Evolutionary conservation across 345 rosid genomes (phyloP).

Genomic region (Litchi chinensis): DNA sequence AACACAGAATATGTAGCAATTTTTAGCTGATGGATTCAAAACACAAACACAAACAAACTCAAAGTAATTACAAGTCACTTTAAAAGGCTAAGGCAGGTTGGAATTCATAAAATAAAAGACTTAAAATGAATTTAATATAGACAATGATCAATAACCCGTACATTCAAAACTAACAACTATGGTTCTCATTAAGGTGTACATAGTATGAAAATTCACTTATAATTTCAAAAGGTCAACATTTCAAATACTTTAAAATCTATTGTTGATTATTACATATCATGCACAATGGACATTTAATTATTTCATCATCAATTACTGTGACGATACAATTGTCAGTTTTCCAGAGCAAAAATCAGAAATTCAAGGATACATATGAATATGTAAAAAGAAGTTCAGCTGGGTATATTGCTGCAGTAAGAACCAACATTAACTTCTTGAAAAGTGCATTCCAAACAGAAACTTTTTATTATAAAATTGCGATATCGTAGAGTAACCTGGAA

Average conservation of each 20-base stretch:
- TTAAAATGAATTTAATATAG: not conserved
- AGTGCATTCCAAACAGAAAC: not conserved
- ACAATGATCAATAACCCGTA: not conserved
- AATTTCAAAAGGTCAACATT: not conserved
- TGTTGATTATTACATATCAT: conserved; percentile 11
- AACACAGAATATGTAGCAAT: conserved; percentile 9
- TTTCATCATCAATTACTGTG: conserved; percentile 15
- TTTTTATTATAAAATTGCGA: not conserved
- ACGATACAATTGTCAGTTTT: conserved; percentile 6
- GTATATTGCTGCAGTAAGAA: conserved; percentile 17
- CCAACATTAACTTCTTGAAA: conserved; percentile 23
- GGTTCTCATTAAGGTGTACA: not conserved
- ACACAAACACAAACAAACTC: conserved; percentile 11
- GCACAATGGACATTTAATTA: conserved; percentile 8
- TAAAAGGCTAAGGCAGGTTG: not conserved
- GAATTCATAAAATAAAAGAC: not conserved
- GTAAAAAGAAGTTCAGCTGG: conserved; percentile 12
- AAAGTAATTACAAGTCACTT: not conserved
- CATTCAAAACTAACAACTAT: not conserved
- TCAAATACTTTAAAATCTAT: conserved; percentile 9
- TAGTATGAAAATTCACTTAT: conserved; percentile 6
- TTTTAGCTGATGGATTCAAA: conserved; percentile 9
- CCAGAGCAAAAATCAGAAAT: not conserved
- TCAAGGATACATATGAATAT: conserved; percentile 10
- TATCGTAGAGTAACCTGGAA: conserved; percentile 69